Evolutionary conservation across 441 rosid genomes (phyloP).

Genomic region (Sinapis alba): DNA sequence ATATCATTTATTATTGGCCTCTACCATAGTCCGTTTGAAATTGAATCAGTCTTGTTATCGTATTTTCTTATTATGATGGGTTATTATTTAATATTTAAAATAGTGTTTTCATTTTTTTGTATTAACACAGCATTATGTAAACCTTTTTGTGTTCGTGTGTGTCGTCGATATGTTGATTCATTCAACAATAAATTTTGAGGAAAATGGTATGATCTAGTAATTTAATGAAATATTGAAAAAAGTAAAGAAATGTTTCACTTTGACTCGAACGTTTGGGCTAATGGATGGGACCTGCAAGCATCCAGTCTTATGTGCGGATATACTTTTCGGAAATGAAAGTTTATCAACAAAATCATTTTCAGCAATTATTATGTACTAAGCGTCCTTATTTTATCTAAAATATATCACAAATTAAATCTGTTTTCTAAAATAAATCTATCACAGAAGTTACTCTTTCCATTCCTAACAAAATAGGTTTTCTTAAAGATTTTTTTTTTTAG

Average conservation of each 20-base stretch:
- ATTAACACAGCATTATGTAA: neutral
- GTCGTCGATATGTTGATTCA: conserved; percentile 10
- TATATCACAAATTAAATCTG: neutral
- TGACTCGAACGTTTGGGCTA: neutral
- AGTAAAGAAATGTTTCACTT: conserved; percentile 2
- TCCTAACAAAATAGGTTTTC: neutral
- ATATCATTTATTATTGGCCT: neutral
- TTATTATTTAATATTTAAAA: neutral
- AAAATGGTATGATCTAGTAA: conserved; percentile 9
- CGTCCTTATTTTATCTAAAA: neutral
- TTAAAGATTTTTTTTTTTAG: too few species aligned
- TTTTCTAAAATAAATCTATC: neutral
- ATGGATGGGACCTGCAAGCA: neutral
- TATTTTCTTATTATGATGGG: neutral
- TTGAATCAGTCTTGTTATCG: conserved; percentile 7
- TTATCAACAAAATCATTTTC: too few species aligned
- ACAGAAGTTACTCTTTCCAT: neutral
- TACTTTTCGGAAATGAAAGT: neutral
- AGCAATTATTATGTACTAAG: too few species aligned
- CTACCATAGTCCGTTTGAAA: neutral
- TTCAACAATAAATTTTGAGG: conserved; percentile 11
- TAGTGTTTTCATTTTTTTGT: neutral
- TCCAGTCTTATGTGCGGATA: neutral
- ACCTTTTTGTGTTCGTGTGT: neutral
- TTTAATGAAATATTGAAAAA: neutral